Evolutionary conservation across 2,329 filamentous ascomycete genomes (phyloP).

Genomic region (Trichoderma pleuroti): DNA sequence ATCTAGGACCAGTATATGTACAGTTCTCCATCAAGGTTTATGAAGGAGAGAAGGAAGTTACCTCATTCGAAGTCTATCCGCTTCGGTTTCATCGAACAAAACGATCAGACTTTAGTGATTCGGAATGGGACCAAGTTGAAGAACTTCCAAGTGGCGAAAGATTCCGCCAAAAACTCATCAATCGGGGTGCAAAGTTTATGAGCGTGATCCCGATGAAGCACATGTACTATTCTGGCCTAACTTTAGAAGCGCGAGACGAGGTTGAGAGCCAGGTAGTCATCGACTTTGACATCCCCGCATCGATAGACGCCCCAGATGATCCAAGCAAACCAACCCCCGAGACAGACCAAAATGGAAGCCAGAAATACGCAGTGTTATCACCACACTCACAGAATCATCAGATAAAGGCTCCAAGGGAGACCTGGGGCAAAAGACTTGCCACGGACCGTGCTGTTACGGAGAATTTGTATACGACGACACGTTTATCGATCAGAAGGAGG

Average conservation of each 20-base stretch:
- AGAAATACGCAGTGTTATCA: not conserved
- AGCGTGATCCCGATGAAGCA: conserved; percentile 23
- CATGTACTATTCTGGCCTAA: conserved; percentile 27
- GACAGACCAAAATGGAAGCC: not conserved
- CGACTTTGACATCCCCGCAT: conserved; percentile 11
- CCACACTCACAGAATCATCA: not conserved
- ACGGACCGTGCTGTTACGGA: not conserved
- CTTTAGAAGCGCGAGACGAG: not conserved
- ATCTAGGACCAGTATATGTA: conserved; percentile 27
- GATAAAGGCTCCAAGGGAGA: not conserved
- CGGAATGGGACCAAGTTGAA: not conserved
- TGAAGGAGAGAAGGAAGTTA: conserved; percentile 27
- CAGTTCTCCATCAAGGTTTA: conserved; percentile 26
- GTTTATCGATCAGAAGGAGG: conserved; percentile 8
- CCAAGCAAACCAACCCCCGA: not conserved
- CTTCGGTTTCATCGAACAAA: conserved; percentile 18
- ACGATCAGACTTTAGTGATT: not conserved
- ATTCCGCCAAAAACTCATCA: conserved; percentile 22
- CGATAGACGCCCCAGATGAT: not conserved
- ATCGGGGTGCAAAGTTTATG: conserved; percentile 25
- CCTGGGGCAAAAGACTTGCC: not conserved
- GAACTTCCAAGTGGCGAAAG: not conserved
- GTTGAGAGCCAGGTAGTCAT: conserved; percentile 17
- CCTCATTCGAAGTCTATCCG: conserved; percentile 28
- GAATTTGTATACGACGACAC: not conserved